phyloP scores from a whole-genome alignment of 129 eudicot genomes.

The Centrapalus pauciflorus region DNA sequence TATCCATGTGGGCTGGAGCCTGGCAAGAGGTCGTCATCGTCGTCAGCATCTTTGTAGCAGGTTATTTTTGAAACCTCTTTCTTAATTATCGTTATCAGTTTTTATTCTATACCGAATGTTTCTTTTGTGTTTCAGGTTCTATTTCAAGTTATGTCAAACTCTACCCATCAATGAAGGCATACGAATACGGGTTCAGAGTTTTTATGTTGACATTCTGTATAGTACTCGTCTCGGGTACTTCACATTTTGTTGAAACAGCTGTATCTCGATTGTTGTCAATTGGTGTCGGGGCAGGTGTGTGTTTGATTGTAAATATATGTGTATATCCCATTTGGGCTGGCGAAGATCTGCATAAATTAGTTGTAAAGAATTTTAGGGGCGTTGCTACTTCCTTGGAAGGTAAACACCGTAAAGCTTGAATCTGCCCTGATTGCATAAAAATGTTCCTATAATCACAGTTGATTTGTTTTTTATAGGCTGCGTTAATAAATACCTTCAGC shows the following conservation, averaged over 20 bases:
- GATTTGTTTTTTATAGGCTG: conserved; percentile 45
- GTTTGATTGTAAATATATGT: conserved; percentile 67
- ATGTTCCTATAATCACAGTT: background rate
- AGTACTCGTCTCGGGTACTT: conserved; percentile 76
- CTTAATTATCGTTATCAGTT: background rate
- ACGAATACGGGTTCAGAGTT: conserved; percentile 86
- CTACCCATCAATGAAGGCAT: conserved; percentile 77
- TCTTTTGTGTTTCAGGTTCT: conserved; percentile 42
- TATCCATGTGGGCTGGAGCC: conserved; percentile 53
- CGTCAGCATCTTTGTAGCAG: conserved; percentile 80
- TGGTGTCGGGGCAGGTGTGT: conserved; percentile 73
- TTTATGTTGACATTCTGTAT: conserved; percentile 83
- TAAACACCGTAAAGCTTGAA: conserved; percentile 2
- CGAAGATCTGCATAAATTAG: conserved; percentile 90
- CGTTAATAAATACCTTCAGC: conserved; percentile 64
- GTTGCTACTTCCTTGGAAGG: conserved; percentile 96
- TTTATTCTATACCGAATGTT: background rate
- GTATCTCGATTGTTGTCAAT: conserved; percentile 72
- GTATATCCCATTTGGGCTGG: conserved; percentile 97
- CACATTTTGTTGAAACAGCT: conserved; percentile 73
- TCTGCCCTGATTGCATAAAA: background rate
- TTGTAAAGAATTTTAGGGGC: conserved; percentile 79
- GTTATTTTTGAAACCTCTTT: conserved; percentile 7
- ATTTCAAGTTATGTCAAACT: conserved; percentile 65
- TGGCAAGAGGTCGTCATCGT: conserved; percentile 68